A percentile compares a stretch with the other conserved stretches of the same genome.
phyloP scores from a whole-genome alignment of 2,329 filamentous ascomycete genomes.

The Venturia oleaginea region DNA sequence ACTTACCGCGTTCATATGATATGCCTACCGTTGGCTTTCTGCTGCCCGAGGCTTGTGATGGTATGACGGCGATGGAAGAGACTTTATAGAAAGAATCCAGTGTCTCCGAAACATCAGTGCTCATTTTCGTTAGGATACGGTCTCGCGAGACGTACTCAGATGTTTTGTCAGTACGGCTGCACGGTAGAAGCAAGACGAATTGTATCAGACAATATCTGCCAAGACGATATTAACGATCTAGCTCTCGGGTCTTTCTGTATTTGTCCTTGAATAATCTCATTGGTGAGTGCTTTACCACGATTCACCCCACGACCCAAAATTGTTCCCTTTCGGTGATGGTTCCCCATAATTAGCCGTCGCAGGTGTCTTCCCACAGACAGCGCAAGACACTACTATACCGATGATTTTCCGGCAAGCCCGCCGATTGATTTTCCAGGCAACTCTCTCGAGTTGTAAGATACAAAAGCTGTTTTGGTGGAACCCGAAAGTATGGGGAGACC shows the following conservation, averaged over 20 bases:
- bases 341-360: background rate
- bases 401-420: no score
- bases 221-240: background rate
- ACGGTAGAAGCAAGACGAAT: no score
- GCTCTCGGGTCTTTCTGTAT: background rate
- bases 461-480: no score
- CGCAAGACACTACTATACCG: background rate
- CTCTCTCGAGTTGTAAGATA: no score
- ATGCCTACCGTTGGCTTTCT: background rate
- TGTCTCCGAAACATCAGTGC: background rate
- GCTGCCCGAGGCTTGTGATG: constrained; percentile 4
- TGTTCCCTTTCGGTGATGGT: background rate
- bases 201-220: background rate
- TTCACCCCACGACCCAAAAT: background rate
- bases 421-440: no score
- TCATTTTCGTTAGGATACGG: background rate
- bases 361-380: background rate
- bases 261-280: background rate
- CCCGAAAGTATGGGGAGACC: no score
- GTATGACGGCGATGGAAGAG: background rate
- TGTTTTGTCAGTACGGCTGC: no score
- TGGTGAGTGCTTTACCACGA: background rate
- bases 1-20: background rate
- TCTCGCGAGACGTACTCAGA: no score
- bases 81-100: background rate